A percentile compares a stretch with the other conserved stretches of the same genome.
These are phyloP conservation scores for Lasiosphaeria ovina DNA, from an alignment of 495 filamentous ascomycete species.

Conservation along the genomic window DNA sequence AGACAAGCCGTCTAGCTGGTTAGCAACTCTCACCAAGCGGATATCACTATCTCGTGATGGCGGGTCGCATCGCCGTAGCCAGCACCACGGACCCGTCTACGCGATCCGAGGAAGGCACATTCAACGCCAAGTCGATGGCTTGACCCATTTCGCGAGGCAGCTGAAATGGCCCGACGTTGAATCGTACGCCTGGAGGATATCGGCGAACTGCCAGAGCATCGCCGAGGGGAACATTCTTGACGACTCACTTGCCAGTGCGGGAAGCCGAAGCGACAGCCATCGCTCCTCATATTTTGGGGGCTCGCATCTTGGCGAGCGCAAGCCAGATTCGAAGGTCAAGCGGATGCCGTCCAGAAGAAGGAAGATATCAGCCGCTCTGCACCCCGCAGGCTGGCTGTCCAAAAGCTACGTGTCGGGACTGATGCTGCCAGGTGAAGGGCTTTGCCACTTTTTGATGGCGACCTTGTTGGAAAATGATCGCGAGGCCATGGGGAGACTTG, in stretches of 20 bases:
- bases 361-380: slow-evolving; percentile 45
- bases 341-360: slow-evolving; percentile 32
- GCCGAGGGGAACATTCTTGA: slow-evolving; percentile 41
- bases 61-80: slow-evolving; percentile 29
- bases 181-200: slow-evolving; percentile 36
- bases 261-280: slow-evolving; percentile 33
- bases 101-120: slow-evolving; percentile 45
- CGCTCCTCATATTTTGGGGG: slow-evolving; percentile 41
- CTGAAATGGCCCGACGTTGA: slow-evolving; percentile 55
- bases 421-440: slow-evolving; percentile 70
- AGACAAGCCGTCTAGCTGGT: slow-evolving; percentile 45
- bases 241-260: slow-evolving; percentile 38
- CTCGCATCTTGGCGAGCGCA: slow-evolving; percentile 39
- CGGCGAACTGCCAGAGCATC: slow-evolving; percentile 38
- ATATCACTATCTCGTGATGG: slow-evolving; percentile 44
- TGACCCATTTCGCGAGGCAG: slow-evolving; percentile 57
- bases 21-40: slow-evolving; percentile 52
- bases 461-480: slow-evolving; percentile 74
- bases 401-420: slow-evolving; percentile 76
- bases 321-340: slow-evolving; percentile 23
- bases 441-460: slow-evolving; percentile 75
- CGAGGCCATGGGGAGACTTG: slow-evolving; percentile 61
- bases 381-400: slow-evolving; percentile 72
- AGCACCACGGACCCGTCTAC: slow-evolving; percentile 36
- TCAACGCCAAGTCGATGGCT: slow-evolving; percentile 51